phyloP scores from a whole-genome alignment of 352 stramenopile genomes.

The Globisporangium viniferum region DNA sequence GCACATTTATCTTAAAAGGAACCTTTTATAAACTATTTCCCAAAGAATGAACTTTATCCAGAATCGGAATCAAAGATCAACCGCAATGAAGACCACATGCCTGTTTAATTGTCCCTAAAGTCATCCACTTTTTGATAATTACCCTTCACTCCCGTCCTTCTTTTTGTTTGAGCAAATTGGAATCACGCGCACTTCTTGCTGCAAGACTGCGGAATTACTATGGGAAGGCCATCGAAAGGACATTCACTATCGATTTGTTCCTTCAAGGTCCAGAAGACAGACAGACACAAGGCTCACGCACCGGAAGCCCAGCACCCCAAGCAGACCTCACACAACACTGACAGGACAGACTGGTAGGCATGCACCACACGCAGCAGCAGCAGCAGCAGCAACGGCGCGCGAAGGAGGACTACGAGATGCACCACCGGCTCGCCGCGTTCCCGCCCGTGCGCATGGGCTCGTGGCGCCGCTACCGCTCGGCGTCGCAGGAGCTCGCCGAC shows the following conservation, averaged over 20 bases:
- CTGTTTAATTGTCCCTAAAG: not conserved
- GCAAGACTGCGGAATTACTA: not conserved
- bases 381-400: conserved; percentile 1
- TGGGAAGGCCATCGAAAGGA: not conserved
- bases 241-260: conserved; percentile 1
- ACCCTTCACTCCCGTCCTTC: not conserved
- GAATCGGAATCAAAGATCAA: not conserved
- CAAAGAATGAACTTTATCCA: not conserved
- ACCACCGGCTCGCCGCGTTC: conserved; percentile 42
- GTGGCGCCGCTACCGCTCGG: conserved; percentile 58
- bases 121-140: not conserved
- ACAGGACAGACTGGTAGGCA: not conserved
- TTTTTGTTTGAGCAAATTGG: not conserved
- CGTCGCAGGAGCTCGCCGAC: conserved; percentile 61
- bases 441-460: conserved; percentile 60
- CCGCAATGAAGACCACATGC: not conserved
- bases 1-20: not conserved
- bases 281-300: not conserved
- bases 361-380: not conserved
- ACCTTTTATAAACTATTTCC: not conserved
- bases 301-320: not conserved
- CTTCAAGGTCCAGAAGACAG: not conserved
- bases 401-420: conserved; percentile 24
- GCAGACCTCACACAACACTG: not conserved
- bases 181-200: not conserved